Percentiles rank a stretch among this genome's conserved stretches.
These are phyloP conservation scores for Musa beccarii DNA, from an alignment of 176 grass and related monocot genomes.

Conservation along the genomic window DNA sequence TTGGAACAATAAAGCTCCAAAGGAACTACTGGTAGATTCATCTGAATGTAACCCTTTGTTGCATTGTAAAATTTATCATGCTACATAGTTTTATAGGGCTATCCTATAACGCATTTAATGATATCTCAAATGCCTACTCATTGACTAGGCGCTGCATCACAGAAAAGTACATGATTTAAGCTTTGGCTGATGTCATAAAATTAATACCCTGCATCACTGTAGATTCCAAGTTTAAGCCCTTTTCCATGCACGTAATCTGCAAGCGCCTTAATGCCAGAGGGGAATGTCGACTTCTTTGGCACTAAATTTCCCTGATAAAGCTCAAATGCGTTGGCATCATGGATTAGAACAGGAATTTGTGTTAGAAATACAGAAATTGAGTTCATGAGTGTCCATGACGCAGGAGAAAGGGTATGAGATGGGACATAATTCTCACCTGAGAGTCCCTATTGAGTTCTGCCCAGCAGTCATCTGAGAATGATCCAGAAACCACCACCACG, in stretches of 20 bases:
- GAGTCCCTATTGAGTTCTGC: slow-evolving; percentile 58
- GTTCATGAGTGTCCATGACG: background rate
- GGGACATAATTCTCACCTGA: slow-evolving; percentile 32
- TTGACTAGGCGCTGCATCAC: too few species aligned
- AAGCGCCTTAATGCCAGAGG: slow-evolving; percentile 72
- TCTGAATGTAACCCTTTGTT: too few species aligned
- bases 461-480: slow-evolving; percentile 89
- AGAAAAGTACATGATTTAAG: too few species aligned
- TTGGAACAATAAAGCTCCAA: background rate
- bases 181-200: background rate
- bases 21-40: background rate
- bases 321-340: background rate
- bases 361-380: background rate
- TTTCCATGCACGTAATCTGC: slow-evolving; percentile 79
- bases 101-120: too few species aligned
- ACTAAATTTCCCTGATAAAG: slow-evolving; percentile 61
- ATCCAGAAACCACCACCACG: background rate
- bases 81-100: too few species aligned
- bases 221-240: slow-evolving; percentile 79
- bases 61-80: too few species aligned
- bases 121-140: too few species aligned
- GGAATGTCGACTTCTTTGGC: slow-evolving; percentile 47
- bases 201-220: slow-evolving; percentile 75
- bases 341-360: background rate
- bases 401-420: background rate